Evolutionary conservation across 2,329 filamentous ascomycete genomes (phyloP).

Genomic region (Alternaria incomplexa): DNA sequence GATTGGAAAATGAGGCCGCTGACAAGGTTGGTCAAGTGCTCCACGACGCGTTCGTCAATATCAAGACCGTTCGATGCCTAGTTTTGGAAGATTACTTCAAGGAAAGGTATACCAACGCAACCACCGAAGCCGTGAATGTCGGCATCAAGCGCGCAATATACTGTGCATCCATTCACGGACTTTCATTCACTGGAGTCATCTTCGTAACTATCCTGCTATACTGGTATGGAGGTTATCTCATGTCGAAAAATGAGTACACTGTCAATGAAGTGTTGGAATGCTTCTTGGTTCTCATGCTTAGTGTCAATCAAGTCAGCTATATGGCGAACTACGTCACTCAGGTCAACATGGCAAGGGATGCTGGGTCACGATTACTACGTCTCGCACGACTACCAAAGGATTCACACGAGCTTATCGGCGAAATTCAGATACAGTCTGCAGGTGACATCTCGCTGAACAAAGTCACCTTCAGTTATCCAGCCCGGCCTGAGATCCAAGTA

Average conservation of each 20-base stretch:
- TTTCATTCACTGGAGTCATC: constrained; percentile 74
- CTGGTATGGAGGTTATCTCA: constrained; percentile 76
- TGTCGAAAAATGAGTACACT: constrained; percentile 57
- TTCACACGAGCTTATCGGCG: constrained; percentile 66
- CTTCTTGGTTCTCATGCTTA: constrained; percentile 83
- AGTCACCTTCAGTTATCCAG: constrained; percentile 75
- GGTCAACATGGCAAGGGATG: constrained; percentile 74
- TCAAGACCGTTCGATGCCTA: constrained; percentile 77
- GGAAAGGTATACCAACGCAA: constrained; percentile 64
- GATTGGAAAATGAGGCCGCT: constrained; percentile 67
- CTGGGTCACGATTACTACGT: constrained; percentile 73
- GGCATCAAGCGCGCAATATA: constrained; percentile 71
- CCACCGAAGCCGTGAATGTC: constrained; percentile 60
- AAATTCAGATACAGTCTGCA: constrained; percentile 50
- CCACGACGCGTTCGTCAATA: constrained; percentile 77
- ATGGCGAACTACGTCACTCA: constrained; percentile 80
- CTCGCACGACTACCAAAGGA: constrained; percentile 66
- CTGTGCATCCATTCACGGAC: constrained; percentile 74
- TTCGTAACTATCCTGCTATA: constrained; percentile 82
- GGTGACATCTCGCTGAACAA: constrained; percentile 66
- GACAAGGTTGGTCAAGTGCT: constrained; percentile 68
- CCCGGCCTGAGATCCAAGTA: constrained; percentile 58
- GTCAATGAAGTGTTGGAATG: constrained; percentile 72
- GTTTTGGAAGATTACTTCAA: constrained; percentile 76
- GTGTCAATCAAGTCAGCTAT: constrained; percentile 73